Percentiles rank a stretch among this genome's conserved stretches.
Evolutionary conservation across 805 yeast genomes (phyloP).

Genomic region (Candida adriatica): DNA sequence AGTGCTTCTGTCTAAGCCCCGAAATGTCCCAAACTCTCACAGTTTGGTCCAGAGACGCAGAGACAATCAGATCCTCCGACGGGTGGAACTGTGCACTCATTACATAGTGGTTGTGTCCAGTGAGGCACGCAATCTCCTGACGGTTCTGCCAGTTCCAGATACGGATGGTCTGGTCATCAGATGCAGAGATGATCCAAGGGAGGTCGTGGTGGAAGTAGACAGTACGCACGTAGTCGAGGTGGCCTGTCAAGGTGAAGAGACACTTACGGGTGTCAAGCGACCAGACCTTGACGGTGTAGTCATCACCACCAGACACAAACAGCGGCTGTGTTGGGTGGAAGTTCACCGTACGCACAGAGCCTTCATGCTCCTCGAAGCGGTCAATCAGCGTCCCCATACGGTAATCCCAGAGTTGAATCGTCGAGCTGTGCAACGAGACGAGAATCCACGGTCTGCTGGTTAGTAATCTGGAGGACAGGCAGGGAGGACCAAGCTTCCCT

Average conservation of each 20-base stretch:
- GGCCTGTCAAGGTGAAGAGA: constrained; percentile 86
- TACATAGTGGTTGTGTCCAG: constrained; percentile 98
- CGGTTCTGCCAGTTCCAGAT: constrained; percentile 99
- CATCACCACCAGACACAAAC: constrained; percentile 97
- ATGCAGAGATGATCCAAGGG: constrained; percentile 95
- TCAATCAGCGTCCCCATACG: constrained; percentile 98
- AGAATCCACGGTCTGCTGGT: constrained; percentile 83
- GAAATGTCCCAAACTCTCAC: constrained; percentile 98
- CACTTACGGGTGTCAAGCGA: constrained; percentile 87
- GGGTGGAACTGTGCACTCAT: constrained; percentile 99
- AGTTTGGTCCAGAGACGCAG: constrained; percentile 96
- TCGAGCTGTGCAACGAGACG: constrained; percentile 92
- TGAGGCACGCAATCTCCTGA: constrained; percentile 91
- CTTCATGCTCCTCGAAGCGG: constrained; percentile 96
- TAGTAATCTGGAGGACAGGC: constrained; percentile 13
- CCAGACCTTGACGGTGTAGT: constrained; percentile 93
- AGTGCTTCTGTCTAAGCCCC: constrained; percentile 89
- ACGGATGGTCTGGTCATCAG: constrained; percentile 97
- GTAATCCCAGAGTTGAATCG: constrained; percentile 99
- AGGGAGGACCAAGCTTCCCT: too few relatives aligned
- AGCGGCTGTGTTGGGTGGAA: constrained; percentile 98
- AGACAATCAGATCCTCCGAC: constrained; percentile 85
- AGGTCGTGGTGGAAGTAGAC: constrained; percentile 91
- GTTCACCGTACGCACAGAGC: constrained; percentile 92
- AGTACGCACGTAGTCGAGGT: constrained; percentile 90